A percentile compares a stretch with the other conserved stretches of the same genome.
Evolutionary conservation across 441 rosid genomes (phyloP).

Genomic region (Croton laevigatus): DNA sequence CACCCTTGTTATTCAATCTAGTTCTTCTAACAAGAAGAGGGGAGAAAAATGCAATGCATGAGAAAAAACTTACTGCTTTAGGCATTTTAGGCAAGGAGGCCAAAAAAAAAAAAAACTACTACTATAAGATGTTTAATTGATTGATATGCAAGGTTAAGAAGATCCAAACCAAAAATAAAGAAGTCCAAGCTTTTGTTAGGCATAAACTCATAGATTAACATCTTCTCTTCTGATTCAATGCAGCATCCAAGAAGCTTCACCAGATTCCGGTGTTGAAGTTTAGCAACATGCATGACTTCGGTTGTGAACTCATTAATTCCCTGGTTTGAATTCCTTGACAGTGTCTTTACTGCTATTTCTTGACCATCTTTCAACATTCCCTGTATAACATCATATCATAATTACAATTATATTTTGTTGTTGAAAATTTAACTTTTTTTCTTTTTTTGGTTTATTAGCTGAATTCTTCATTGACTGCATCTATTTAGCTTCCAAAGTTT

Average conservation of each 20-base stretch:
- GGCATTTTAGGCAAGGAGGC: not conserved
- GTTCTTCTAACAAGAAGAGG: not conserved
- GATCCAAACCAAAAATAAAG: constrained; percentile 38
- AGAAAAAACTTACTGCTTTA: not conserved
- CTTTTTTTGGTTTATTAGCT: not conserved
- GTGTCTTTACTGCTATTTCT: constrained; percentile 44
- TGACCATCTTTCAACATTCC: constrained; percentile 48
- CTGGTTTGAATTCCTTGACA: constrained; percentile 40
- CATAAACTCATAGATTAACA: not conserved
- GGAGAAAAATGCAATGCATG: not conserved
- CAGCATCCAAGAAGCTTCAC: not conserved
- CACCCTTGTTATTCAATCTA: not conserved
- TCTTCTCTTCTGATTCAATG: not conserved
- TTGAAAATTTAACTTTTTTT: not conserved
- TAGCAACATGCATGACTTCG: not conserved
- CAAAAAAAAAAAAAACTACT: not conserved
- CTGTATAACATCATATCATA: constrained; percentile 21
- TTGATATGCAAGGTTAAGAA: not conserved
- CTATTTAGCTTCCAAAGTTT: not conserved
- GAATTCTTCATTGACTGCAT: not conserved
- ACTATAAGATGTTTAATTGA: not conserved
- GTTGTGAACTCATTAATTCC: constrained; percentile 37
- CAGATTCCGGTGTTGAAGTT: not conserved
- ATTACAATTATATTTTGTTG: not conserved
- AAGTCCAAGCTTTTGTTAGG: constrained; percentile 1